A percentile compares a stretch with the other conserved stretches of the same genome.
Evolutionary conservation across 176 grass and related monocot species (phyloP).

Genomic region (Phoenix dactylifera): DNA sequence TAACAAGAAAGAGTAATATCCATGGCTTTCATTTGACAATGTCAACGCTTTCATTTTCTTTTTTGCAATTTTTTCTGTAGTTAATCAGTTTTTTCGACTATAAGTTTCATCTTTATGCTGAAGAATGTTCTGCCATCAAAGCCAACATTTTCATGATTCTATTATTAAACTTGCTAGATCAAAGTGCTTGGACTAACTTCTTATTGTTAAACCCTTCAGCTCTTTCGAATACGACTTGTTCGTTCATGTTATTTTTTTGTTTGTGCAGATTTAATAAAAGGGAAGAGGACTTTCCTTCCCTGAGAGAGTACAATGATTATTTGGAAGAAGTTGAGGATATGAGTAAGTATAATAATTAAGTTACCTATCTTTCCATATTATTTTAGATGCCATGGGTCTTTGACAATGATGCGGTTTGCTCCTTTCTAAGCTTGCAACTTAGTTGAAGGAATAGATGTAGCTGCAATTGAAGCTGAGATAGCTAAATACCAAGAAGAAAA

Average conservation of each 20-base stretch:
- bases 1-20: too few species aligned
- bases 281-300: slow-evolving; percentile 58
- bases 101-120: too few species aligned
- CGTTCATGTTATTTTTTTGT: background rate
- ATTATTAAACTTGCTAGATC: too few species aligned
- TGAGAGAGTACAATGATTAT: slow-evolving; percentile 92
- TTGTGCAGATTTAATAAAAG: slow-evolving; percentile 76
- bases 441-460: slow-evolving; percentile 63
- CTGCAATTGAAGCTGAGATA: slow-evolving; percentile 70
- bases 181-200: background rate
- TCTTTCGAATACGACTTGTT: background rate
- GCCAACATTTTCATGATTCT: too few species aligned
- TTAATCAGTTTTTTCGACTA: too few species aligned
- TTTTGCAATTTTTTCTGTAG: too few species aligned
- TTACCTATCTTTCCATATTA: too few species aligned
- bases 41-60: too few species aligned
- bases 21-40: too few species aligned
- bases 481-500: slow-evolving; percentile 69
- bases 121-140: too few species aligned
- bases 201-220: background rate
- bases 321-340: slow-evolving; percentile 93
- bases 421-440: slow-evolving; percentile 56
- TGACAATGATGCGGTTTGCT: background rate
- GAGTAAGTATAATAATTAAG: slow-evolving; percentile 40
- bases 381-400: background rate